Conservation (phyloP, 2,329 filamentous ascomycete species). For the Calonectria fujianensis region DNA sequence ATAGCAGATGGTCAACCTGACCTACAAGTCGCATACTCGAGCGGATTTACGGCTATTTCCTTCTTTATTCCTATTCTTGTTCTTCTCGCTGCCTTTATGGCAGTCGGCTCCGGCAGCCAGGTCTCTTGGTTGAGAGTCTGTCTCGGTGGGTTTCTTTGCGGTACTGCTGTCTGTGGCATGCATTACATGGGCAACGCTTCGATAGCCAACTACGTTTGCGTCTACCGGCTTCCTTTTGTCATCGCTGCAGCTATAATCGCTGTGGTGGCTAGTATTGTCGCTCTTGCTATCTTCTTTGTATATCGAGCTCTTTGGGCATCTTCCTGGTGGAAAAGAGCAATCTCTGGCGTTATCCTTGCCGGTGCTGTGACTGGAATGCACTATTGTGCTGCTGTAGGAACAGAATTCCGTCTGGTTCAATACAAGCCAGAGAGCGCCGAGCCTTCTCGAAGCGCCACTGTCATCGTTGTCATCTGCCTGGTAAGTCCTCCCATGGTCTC, state of each 20-base stretch:
- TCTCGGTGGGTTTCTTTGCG: slow-evolving; percentile 81
- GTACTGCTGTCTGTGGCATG: slow-evolving; percentile 87
- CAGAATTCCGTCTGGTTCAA: slow-evolving; percentile 76
- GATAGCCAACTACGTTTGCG: slow-evolving; percentile 83
- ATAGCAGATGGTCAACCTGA: slow-evolving; percentile 77
- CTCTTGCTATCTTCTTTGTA: slow-evolving; percentile 85
- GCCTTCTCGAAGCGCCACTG: slow-evolving; percentile 77
- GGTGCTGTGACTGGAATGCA: slow-evolving; percentile 90
- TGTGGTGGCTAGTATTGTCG: slow-evolving; percentile 80
- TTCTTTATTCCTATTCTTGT: slow-evolving; percentile 88
- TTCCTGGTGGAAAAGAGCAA: slow-evolving; percentile 83
- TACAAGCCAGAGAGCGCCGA: slow-evolving; percentile 59
- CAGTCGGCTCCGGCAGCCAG: slow-evolving; percentile 76
- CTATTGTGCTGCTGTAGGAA: slow-evolving; percentile 86
- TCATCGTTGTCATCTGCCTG: slow-evolving; percentile 83
- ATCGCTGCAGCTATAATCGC: slow-evolving; percentile 83
- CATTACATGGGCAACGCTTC: slow-evolving; percentile 92
- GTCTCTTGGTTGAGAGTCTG: slow-evolving; percentile 76
- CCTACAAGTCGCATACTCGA: slow-evolving; percentile 84
- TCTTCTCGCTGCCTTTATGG: slow-evolving; percentile 82
- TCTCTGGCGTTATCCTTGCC: slow-evolving; percentile 81
- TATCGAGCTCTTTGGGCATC: slow-evolving; percentile 85
- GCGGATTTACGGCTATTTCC: slow-evolving; percentile 83
- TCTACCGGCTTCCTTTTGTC: slow-evolving; percentile 76
- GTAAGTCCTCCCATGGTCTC: slow-evolving; percentile 64